Evolutionary conservation across 2,329 filamentous ascomycete genomes (phyloP), one percentile per base, ranked within the genome.

Genomic region (Penicillium expansum): DNA sequence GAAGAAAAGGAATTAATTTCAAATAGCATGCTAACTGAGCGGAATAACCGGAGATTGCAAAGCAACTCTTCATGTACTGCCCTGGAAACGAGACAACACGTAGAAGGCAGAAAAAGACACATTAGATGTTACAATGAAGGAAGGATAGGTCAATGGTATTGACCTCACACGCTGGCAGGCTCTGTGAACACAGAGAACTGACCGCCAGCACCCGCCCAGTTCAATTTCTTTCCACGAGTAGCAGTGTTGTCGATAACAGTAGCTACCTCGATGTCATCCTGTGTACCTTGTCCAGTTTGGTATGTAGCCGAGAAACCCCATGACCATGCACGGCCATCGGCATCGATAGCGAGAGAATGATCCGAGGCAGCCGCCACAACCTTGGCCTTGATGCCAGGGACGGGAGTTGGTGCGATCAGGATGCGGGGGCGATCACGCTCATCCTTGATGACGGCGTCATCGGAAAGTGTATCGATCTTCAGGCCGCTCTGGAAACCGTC

Each of bases 161-260:
- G 41, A 30, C n/a, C 44, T 65, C 44, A 69, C 38, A 57, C 24
- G 37, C 45, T 61, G 14, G 62, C 66, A 35, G 70, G 65, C 42
- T 67, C 73, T 2, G 75, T 76, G 49, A 78, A 70, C 14, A 78
- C 70, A 11, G 75, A 77, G 65, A 76, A 97, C 70, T 97, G 92
- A 5, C 92, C 92, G 62, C 93, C 92, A n/a, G 88, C 88, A 42
- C 90, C 90, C n/a, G 89, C 90, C 75, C 83, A 91, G 33, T 86
- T 81, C 42, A 97, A 81, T 73, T 87, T 86, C 76, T 88, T 87
- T 41, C 85, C 90, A 30, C 86, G 83, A 29, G 94, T 84, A 41
- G 91, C 92, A 13, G 87, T 89, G 77, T 96, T 96, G 68, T 95
- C 89, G 55, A 97, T 90, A 48, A 87, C 68, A 0, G 89, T 94